Percentiles rank a stretch among this genome's conserved stretches.
Conservation (phyloP, 2,329 filamentous ascomycete species). For the Fusarium sp. region DNA sequence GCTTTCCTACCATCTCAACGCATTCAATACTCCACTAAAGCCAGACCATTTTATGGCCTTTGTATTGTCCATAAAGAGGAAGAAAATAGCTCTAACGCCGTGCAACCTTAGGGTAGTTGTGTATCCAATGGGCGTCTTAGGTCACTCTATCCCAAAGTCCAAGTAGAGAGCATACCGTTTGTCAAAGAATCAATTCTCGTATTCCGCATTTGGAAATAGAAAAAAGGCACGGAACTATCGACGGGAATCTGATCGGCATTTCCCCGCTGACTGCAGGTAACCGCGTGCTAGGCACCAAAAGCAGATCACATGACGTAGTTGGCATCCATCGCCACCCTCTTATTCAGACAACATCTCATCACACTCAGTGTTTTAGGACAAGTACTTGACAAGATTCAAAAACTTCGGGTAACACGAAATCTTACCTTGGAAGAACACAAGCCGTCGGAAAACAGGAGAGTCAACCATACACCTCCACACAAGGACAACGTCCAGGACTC, state of each 20-base stretch:
- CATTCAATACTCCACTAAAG: background rate
- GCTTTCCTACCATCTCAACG: background rate
- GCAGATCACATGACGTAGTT: constrained; percentile 40
- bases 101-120: constrained; percentile 11
- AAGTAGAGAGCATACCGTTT: constrained; percentile 13
- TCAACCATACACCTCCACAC: background rate
- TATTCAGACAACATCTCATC: constrained; percentile 30
- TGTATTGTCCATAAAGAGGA: background rate
- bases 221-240: constrained; percentile 10
- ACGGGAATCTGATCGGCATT: constrained; percentile 42
- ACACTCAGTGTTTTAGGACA: background rate
- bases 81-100: background rate
- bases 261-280: constrained; percentile 34
- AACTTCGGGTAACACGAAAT: background rate
- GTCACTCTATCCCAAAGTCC: constrained; percentile 5
- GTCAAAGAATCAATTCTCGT: constrained; percentile 17
- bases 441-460: background rate
- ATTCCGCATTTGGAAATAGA: constrained; percentile 35
- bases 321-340: constrained; percentile 31
- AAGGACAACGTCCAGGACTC: background rate
- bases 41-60: too few relatives aligned
- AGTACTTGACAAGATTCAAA: background rate
- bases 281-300: constrained; percentile 31
- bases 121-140: background rate
- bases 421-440: background rate